phyloP scores from a whole-genome alignment of 306 rosid species.

The Luffa acutangula region DNA sequence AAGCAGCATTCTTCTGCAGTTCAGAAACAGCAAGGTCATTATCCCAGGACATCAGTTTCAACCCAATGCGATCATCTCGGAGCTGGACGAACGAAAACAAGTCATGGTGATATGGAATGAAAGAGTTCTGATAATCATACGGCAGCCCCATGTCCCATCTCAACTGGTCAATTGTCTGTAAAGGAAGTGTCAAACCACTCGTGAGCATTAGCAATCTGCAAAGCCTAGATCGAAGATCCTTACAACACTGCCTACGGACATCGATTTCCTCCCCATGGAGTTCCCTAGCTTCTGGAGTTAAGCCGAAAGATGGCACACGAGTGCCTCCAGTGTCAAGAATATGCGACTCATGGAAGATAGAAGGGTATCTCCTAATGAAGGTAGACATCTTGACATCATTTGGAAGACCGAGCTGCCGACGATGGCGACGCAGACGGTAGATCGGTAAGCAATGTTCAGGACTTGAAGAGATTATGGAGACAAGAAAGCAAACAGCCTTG shows the following conservation, averaged over 20 bases:
- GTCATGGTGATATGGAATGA: slow-evolving; percentile 36
- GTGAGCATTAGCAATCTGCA: slow-evolving; percentile 78
- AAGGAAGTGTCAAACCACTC: slow-evolving; percentile 48
- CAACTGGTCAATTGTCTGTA: slow-evolving; percentile 77
- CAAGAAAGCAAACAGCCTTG: slow-evolving; percentile 62
- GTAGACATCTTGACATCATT: slow-evolving; percentile 50
- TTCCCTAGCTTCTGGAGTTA: slow-evolving; percentile 44
- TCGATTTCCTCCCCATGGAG: slow-evolving; percentile 30
- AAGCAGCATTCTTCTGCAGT: slow-evolving; percentile 42
- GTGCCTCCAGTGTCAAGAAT: slow-evolving; percentile 48
- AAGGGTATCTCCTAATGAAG: slow-evolving; percentile 69
- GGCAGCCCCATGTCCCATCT: slow-evolving; percentile 92
- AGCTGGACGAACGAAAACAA: slow-evolving; percentile 45
- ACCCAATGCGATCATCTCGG: slow-evolving; percentile 55
- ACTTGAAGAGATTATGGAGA: slow-evolving; percentile 43
- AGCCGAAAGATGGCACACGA: slow-evolving; percentile 57
- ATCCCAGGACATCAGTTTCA: slow-evolving; percentile 66
- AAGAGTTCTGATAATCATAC: slow-evolving; percentile 50
- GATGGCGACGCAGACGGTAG: slow-evolving; percentile 41
- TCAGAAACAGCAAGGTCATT: slow-evolving; percentile 51
- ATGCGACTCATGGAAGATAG: slow-evolving; percentile 48
- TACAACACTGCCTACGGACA: slow-evolving; percentile 21
- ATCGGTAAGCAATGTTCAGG: slow-evolving; percentile 43
- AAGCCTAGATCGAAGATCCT: slow-evolving; percentile 56
- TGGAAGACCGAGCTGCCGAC: slow-evolving; percentile 70